Percentiles rank a stretch among this genome's conserved stretches.
Conservation (phyloP, 306 rosid species). For the Dryas drummondii region DNA sequence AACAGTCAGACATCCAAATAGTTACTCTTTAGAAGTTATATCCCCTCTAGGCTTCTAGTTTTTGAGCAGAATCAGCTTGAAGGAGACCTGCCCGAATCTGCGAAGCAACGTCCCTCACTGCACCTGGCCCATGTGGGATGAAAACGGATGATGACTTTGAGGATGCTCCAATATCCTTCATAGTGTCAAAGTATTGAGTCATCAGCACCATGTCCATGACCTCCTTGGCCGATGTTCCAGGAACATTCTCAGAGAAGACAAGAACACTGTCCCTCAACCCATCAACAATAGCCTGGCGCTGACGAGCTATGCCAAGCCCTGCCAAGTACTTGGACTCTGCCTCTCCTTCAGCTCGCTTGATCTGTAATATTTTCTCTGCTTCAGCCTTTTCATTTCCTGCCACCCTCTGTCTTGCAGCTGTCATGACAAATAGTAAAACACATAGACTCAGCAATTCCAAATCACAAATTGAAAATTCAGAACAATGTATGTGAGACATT, state of each 20-base stretch:
- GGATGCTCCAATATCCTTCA: constrained; percentile 80
- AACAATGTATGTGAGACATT: not conserved
- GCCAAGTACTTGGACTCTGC: constrained; percentile 73
- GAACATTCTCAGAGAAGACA: constrained; percentile 60
- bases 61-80: constrained; percentile 38
- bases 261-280: constrained; percentile 72
- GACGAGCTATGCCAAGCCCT: constrained; percentile 72
- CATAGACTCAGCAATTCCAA: not conserved
- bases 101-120: constrained; percentile 53
- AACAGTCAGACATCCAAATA: not conserved
- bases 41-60: not conserved
- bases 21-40: not conserved
- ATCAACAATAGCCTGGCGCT: constrained; percentile 79
- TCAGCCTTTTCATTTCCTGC: constrained; percentile 76
- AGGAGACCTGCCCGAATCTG: constrained; percentile 77
- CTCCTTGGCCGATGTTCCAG: constrained; percentile 64
- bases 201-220: constrained; percentile 80
- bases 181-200: constrained; percentile 76
- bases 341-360: constrained; percentile 75
- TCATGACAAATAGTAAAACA: constrained; percentile 10
- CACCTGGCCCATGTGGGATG: constrained; percentile 87
- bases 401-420: constrained; percentile 66
- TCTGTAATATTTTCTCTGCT: constrained; percentile 68
- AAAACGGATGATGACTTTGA: constrained; percentile 66
- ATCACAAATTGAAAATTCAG: not conserved